phyloP scores from a whole-genome alignment of 1,284 basidiomycete genomes.

The Agaricales sp. region DNA sequence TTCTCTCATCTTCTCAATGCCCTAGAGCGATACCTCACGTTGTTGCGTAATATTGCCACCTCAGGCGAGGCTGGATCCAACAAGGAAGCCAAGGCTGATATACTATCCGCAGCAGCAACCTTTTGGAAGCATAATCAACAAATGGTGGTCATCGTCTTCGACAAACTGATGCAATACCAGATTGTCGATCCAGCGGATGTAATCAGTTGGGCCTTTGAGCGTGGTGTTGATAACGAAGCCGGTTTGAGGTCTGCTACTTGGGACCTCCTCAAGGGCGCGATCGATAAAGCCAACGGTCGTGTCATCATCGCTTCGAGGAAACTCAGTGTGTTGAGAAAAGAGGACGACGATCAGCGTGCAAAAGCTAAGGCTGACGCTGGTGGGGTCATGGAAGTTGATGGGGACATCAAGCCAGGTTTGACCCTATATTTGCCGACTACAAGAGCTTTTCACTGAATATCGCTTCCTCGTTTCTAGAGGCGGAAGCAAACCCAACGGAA shows the following conservation, averaged over 20 bases:
- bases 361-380: slow-evolving; percentile 51
- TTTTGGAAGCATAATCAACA: slow-evolving; percentile 82
- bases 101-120: slow-evolving; percentile 56
- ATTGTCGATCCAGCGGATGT: slow-evolving; percentile 93
- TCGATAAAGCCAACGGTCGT: slow-evolving; percentile 85
- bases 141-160: slow-evolving; percentile 86
- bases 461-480: background rate
- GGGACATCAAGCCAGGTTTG: slow-evolving; percentile 47
- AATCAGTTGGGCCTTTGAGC: slow-evolving; percentile 75
- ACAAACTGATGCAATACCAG: slow-evolving; percentile 98
- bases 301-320: slow-evolving; percentile 69
- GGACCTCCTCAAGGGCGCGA: slow-evolving; percentile 71
- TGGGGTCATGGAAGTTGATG: slow-evolving; percentile 61
- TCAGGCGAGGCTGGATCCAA: slow-evolving; percentile 13
- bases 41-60: slow-evolving; percentile 68
- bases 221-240: slow-evolving; percentile 24
- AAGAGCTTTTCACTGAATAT: background rate
- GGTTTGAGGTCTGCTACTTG: slow-evolving; percentile 60
- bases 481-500: slow-evolving; percentile 21
- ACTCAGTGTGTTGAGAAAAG: slow-evolving; percentile 66
- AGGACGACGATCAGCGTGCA: slow-evolving; percentile 80
- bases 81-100: slow-evolving; percentile 55
- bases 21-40: slow-evolving; percentile 90
- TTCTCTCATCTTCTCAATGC: slow-evolving; percentile 98
- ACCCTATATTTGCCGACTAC: slow-evolving; percentile 2